These are phyloP conservation scores for Paramarasmius palmivorus DNA, from an alignment of 1,284 basidiomycete genomes.

Conservation along the genomic window DNA sequence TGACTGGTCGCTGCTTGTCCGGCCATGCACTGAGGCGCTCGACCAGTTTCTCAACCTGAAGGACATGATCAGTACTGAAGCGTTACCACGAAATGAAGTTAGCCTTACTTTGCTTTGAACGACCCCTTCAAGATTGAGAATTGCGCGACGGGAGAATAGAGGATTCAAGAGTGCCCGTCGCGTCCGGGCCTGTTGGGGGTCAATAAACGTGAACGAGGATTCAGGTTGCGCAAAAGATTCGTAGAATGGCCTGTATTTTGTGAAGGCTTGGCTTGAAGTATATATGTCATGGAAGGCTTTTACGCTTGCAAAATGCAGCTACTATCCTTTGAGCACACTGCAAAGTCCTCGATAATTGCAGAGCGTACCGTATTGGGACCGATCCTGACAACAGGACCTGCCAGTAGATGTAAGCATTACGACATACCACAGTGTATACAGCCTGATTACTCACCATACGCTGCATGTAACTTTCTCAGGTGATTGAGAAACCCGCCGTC, in stretches of 20 bases:
- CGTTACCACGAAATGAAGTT: constrained; percentile 9
- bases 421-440: no score
- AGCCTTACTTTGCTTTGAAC: constrained; percentile 18
- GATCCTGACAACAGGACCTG: no score
- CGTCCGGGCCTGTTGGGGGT: constrained; percentile 19
- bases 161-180: constrained; percentile 23
- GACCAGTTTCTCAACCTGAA: neutral
- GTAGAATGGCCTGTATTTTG: constrained; percentile 24
- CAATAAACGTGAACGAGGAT: constrained; percentile 16
- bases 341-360: neutral
- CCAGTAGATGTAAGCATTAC: no score
- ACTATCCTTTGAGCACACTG: no score
- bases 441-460: neutral
- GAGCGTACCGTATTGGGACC: no score
- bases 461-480: neutral
- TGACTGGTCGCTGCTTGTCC: neutral
- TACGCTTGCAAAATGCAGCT: constrained; percentile 11
- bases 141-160: constrained; percentile 27
- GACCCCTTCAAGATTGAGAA: constrained; percentile 22
- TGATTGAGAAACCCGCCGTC: neutral
- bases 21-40: neutral
- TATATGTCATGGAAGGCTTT: constrained; percentile 18
- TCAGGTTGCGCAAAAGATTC: constrained; percentile 14
- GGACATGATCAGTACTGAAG: constrained; percentile 10
- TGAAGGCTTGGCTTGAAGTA: constrained; percentile 19